Evolutionary conservation across 305 asterid genomes (phyloP).

Genomic region (Fraxinus sp.): DNA sequence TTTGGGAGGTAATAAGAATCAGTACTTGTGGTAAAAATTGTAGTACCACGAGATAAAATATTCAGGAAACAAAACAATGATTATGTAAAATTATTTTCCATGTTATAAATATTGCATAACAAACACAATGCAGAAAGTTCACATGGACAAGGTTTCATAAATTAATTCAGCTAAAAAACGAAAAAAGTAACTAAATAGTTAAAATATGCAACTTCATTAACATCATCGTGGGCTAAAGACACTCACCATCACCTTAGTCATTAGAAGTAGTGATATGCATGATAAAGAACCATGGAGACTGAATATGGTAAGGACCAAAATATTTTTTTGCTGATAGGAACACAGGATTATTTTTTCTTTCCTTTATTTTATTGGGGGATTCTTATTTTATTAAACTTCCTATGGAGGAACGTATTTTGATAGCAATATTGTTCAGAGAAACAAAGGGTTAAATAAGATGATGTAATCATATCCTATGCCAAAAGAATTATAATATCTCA

Average conservation of each 20-base stretch:
- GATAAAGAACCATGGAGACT: neutral
- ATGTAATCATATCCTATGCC: neutral
- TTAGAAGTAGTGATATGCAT: neutral
- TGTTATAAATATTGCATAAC: constrained; percentile 14
- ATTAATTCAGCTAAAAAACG: constrained; percentile 4
- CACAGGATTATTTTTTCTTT: neutral
- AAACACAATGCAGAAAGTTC: constrained; percentile 3
- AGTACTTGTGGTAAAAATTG: constrained; percentile 9
- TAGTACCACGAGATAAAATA: constrained; percentile 14
- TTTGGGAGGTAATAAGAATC: constrained; percentile 27
- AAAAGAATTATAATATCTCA: constrained; percentile 4
- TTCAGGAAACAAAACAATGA: constrained; percentile 14
- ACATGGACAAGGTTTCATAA: neutral
- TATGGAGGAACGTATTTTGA: neutral
- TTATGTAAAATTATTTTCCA: neutral
- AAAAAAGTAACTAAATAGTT: neutral
- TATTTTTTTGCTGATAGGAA: neutral
- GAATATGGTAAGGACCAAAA: neutral
- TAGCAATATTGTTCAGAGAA: neutral
- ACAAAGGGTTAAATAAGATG: neutral
- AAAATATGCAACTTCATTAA: neutral
- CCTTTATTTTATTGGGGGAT: neutral
- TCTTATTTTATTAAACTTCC: neutral
- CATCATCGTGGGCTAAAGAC: constrained; percentile 4
- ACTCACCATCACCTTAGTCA: neutral